These are phyloP conservation scores for Aspergillus amoenus DNA, from an alignment of 2,329 filamentous ascomycete genomes.

Conservation along the genomic window DNA sequence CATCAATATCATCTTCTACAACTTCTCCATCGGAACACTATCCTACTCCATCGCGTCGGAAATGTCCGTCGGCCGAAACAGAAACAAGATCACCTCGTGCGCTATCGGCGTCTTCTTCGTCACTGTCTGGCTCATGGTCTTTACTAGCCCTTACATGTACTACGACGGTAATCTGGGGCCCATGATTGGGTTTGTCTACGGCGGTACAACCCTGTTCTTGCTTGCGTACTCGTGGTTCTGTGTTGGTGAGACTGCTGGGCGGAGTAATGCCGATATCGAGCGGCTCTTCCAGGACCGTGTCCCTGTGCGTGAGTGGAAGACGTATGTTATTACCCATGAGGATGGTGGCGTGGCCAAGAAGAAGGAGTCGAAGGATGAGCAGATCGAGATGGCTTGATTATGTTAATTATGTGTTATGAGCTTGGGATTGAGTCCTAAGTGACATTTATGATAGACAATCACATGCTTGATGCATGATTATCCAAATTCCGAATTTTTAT, in stretches of 20 bases:
- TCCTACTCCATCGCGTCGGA: slow-evolving; percentile 47
- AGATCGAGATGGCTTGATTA: slow-evolving; percentile 15
- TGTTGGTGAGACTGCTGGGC: slow-evolving; percentile 41
- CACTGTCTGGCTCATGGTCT: slow-evolving; percentile 33
- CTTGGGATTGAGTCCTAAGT: too few relatives aligned
- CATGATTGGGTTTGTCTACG: slow-evolving; percentile 37
- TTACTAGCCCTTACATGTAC: slow-evolving; percentile 38
- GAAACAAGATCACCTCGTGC: slow-evolving; percentile 48
- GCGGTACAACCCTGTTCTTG: slow-evolving; percentile 27
- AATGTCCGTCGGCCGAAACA: slow-evolving; percentile 50
- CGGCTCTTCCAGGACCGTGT: slow-evolving; percentile 41
- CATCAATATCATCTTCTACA: slow-evolving; percentile 46
- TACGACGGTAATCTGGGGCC: slow-evolving; percentile 32
- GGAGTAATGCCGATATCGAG: slow-evolving; percentile 38
- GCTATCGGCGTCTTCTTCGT: slow-evolving; percentile 46
- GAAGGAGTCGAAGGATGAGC: slow-evolving; percentile 8
- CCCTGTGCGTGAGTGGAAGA: slow-evolving; percentile 34
- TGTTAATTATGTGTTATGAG: too few relatives aligned
- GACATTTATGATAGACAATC: too few relatives aligned
- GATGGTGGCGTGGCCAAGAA: slow-evolving; percentile 3
- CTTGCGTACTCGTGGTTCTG: slow-evolving; percentile 40
- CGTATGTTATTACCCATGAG: slow-evolving; percentile 19
- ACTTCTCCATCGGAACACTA: slow-evolving; percentile 47
- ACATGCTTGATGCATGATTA: too few relatives aligned
- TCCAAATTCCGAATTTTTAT: too few relatives aligned